Evolutionary conservation across 2,329 filamentous ascomycete species (phyloP).

Genomic region (Monosporascus sp.): DNA sequence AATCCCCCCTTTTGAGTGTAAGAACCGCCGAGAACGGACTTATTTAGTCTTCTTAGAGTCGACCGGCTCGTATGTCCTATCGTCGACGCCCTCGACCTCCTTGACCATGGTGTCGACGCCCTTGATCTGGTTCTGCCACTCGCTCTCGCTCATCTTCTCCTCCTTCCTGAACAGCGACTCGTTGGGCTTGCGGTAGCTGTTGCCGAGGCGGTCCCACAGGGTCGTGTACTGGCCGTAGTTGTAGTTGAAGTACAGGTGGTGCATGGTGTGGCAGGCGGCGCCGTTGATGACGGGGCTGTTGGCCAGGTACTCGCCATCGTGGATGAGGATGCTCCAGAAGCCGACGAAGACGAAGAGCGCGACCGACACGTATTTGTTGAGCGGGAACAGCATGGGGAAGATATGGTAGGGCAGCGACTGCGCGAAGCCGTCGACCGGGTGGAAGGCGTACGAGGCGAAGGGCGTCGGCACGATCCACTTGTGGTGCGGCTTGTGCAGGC

Average conservation of each 20-base stretch:
- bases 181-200: conserved; percentile 82
- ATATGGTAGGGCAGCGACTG: conserved; percentile 90
- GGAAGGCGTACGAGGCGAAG: conserved; percentile 88
- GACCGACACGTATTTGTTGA: conserved; percentile 87
- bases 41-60: conserved; percentile 42
- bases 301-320: conserved; percentile 91
- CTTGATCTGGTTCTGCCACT: conserved; percentile 72
- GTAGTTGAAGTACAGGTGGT: conserved; percentile 83
- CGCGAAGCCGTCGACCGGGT: conserved; percentile 84
- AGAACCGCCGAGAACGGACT: background rate
- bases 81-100: conserved; percentile 59
- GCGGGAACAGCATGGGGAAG: conserved; percentile 86
- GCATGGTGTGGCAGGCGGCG: conserved; percentile 87
- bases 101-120: conserved; percentile 73
- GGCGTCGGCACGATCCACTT: conserved; percentile 99
- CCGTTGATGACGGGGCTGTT: conserved; percentile 91
- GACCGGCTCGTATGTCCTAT: conserved; percentile 39
- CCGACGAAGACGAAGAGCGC: conserved; percentile 88
- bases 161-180: conserved; percentile 79
- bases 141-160: conserved; percentile 74
- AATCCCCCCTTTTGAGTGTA: no score
- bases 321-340: conserved; percentile 93
- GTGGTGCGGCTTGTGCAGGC: conserved; percentile 93
- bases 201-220: conserved; percentile 81
- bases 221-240: conserved; percentile 96